Percentiles rank a stretch among this genome's conserved stretches.
phyloP scores from a whole-genome alignment of 495 filamentous ascomycete genomes.

The Tuber melanosporum region DNA sequence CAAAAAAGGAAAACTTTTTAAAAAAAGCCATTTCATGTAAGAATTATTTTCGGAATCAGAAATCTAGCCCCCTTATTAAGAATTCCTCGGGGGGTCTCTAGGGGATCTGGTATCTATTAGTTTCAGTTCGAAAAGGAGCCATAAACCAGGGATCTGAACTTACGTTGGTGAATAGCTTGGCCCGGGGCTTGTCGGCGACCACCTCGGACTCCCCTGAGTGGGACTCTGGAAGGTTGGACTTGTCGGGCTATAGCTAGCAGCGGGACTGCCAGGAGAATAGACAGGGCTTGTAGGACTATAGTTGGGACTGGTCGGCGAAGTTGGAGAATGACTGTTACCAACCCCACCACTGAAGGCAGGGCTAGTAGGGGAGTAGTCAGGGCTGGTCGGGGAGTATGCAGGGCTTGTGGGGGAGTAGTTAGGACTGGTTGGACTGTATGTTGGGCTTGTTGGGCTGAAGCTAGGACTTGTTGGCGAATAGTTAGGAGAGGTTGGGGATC shows the following conservation, averaged over 20 bases:
- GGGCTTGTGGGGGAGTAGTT: constrained; percentile 54
- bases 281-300: constrained; percentile 63
- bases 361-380: constrained; percentile 48
- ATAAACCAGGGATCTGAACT: constrained; percentile 9
- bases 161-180: constrained; percentile 50
- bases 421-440: constrained; percentile 54
- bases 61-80: constrained; percentile 16
- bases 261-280: constrained; percentile 71
- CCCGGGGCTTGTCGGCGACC: constrained; percentile 51
- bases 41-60: constrained; percentile 8
- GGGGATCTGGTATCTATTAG: constrained; percentile 26
- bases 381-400: constrained; percentile 63
- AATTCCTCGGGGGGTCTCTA: constrained; percentile 34
- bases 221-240: constrained; percentile 63
- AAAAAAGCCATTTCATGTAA: constrained; percentile 8
- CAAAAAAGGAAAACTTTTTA: constrained; percentile 20
- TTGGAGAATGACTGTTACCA: constrained; percentile 42
- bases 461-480: constrained; percentile 58
- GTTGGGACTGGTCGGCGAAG: constrained; percentile 47
- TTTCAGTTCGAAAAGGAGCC: not conserved
- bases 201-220: constrained; percentile 46
- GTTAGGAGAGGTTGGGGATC: constrained; percentile 54
- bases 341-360: constrained; percentile 38
- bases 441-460: constrained; percentile 62
- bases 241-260: constrained; percentile 68